Conservation (phyloP, 805 yeast species). For the Lachancea lanzarotensis region DNA sequence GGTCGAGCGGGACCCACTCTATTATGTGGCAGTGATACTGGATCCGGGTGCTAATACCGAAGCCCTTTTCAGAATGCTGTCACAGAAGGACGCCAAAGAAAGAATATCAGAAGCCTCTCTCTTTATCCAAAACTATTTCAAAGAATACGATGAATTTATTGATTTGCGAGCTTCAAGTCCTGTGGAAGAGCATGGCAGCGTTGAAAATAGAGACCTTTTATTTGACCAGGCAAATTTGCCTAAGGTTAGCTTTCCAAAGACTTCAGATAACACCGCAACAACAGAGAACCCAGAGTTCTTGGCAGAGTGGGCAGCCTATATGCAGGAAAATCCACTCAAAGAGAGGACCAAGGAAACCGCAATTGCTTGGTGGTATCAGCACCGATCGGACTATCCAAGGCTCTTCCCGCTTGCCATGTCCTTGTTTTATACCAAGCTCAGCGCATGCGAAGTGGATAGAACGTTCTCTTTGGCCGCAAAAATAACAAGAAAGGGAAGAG, state of each 20-base stretch:
- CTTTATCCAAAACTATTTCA: slow-evolving; percentile 4
- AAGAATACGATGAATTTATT: not conserved
- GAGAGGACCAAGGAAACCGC: slow-evolving; percentile 3
- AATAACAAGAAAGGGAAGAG: not conserved
- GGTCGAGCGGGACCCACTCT: slow-evolving; percentile 5
- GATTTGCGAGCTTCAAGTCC: not conserved
- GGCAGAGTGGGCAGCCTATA: not conserved
- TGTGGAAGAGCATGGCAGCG: not conserved
- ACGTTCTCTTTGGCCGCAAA: slow-evolving; percentile 1
- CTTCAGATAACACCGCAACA: not conserved
- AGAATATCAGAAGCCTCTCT: not conserved
- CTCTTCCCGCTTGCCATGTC: slow-evolving; percentile 7
- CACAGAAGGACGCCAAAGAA: not conserved
- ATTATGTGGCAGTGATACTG: slow-evolving; percentile 8
- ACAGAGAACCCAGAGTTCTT: not conserved
- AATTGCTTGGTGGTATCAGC: slow-evolving; percentile 8
- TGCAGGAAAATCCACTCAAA: not conserved
- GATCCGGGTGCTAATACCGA: slow-evolving; percentile 9
- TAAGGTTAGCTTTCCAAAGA: not conserved
- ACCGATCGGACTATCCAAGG: not conserved
- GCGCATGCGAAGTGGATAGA: slow-evolving; percentile 5
- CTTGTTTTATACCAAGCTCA: slow-evolving; percentile 7
- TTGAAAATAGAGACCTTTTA: not conserved
- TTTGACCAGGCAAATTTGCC: not conserved
- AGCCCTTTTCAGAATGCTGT: slow-evolving; percentile 4